Evolutionary conservation across 257 asterid genomes (phyloP), one percentile per base, ranked within the genome.

Genomic region (Solanum gracilifrons): DNA sequence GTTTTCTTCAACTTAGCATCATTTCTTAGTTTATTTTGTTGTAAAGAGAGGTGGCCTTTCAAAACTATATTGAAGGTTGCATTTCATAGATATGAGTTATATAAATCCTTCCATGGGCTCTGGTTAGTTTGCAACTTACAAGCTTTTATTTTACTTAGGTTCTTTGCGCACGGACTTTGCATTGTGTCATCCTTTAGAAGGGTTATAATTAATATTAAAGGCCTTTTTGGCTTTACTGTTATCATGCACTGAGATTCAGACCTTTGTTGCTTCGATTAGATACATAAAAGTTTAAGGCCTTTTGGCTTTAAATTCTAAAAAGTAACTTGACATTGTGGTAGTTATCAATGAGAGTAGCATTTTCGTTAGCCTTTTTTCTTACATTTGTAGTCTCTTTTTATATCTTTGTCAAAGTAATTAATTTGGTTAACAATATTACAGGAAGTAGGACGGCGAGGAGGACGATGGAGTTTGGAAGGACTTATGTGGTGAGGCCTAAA

Each of bases 401-500:
- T 73, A 33, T 35, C 82, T 20, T 11, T 35, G 15, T 74, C 9
- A 36, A 74, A 36, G 51, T 35, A 74, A 73, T 27, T 80, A 23
- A 35, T 62, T 75, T 43, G 82, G 48, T 89, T 87, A 64, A 80
- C 15, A 69, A 86, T 80, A 43, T 89, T 91, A 55, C 91, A 95
- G 99, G 99, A 88, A 96, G 99, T 87, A 89, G 97, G 93, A 89
- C 95, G 33, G 88, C 87, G 33, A 90, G 96, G 87, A 92, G 94
- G 88, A 88, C 96, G 33, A 66, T 90, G 84, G 99, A 96, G 82
- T 96, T 93, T 79, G 99, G 99, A 89, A 92, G 98, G 92, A 96
- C 98, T 27, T 96, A 96, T 91, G 99, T 96, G 87, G 95, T 96
- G 77, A 96, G 94, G 95, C 99, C 99, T 85, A 95, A 90, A 91